phyloP scores from a whole-genome alignment of 192 early-diverging fungal genomes.

The Backusella parvicylindrica region DNA sequence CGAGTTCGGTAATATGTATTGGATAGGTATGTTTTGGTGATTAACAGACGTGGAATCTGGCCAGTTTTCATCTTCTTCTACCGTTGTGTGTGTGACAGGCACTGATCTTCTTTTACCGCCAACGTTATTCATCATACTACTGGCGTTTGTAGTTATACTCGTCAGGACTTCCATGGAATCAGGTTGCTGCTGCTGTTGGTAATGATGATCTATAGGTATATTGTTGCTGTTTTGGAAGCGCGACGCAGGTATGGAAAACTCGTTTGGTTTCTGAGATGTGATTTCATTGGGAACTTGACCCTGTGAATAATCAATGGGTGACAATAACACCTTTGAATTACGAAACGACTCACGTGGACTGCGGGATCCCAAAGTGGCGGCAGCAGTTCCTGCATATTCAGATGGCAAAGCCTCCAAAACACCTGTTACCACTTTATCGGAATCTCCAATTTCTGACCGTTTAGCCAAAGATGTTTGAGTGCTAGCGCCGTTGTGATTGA shows the following conservation, averaged over 20 bases:
- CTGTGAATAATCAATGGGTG: neutral
- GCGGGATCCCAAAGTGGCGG: conserved; percentile 8
- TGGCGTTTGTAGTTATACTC: conserved; percentile 27
- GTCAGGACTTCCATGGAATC: conserved; percentile 32
- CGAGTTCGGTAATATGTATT: conserved; percentile 23
- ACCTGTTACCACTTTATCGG: conserved; percentile 8
- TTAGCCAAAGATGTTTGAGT: conserved; percentile 1
- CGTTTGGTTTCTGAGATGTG: conserved; percentile 32
- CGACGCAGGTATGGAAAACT: conserved; percentile 14
- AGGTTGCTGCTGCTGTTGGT: neutral
- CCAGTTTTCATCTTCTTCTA: conserved; percentile 17
- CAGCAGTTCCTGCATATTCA: neutral
- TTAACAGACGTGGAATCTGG: conserved; percentile 21
- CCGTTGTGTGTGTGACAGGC: conserved; percentile 19
- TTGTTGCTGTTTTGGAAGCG: neutral
- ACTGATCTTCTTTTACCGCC: neutral
- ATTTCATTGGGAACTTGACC: conserved; percentile 32
- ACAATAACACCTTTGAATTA: neutral
- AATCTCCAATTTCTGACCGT: conserved; percentile 22
- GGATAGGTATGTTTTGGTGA: conserved; percentile 12
- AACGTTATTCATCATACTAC: conserved; percentile 16
- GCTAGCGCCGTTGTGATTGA: neutral
- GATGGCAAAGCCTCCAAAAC: conserved; percentile 20
- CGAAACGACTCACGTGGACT: conserved; percentile 8
- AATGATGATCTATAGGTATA: conserved; percentile 8